Evolutionary conservation across 805 yeast genomes (phyloP).

Genomic region (Maudiozyma saulgeensis): DNA sequence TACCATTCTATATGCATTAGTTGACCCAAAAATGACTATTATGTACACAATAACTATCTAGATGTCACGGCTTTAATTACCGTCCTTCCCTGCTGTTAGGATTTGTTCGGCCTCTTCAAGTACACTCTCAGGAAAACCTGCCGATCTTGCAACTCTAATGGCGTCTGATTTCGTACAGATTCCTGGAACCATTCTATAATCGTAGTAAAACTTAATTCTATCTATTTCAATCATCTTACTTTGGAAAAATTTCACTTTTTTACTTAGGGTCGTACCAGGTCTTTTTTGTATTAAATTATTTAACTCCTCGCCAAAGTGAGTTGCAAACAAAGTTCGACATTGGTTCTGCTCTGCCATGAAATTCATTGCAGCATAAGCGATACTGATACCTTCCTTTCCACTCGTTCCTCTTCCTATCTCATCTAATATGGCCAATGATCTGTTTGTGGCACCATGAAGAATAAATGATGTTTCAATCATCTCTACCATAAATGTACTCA

Average conservation of each 20-base stretch:
- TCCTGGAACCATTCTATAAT: conserved; percentile 56
- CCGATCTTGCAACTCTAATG: conserved; percentile 60
- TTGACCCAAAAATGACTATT: no score
- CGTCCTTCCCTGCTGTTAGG: not conserved
- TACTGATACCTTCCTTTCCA: conserved; percentile 72
- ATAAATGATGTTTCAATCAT: conserved; percentile 78
- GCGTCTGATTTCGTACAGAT: conserved; percentile 72
- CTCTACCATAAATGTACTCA: conserved; percentile 89
- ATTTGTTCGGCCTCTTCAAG: conserved; percentile 37
- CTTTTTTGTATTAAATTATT: conserved; percentile 31
- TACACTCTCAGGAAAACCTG: conserved; percentile 65
- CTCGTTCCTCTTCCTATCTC: conserved; percentile 90
- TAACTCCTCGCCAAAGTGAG: conserved; percentile 64
- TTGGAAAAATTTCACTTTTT: conserved; percentile 15
- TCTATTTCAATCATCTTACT: conserved; percentile 21
- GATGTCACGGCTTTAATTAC: not conserved
- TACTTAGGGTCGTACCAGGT: conserved; percentile 15
- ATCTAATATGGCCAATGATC: conserved; percentile 71
- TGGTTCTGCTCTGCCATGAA: conserved; percentile 44
- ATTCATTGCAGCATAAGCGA: conserved; percentile 67
- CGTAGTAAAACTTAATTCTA: conserved; percentile 22
- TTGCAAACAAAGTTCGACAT: conserved; percentile 78
- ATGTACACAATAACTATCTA: not conserved
- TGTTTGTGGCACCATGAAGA: conserved; percentile 50
- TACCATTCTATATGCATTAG: no score